Evolutionary conservation across 176 grass and related monocot genomes (phyloP), one percentile per base, ranked within the genome.

Genomic region (Carex scoparia): DNA sequence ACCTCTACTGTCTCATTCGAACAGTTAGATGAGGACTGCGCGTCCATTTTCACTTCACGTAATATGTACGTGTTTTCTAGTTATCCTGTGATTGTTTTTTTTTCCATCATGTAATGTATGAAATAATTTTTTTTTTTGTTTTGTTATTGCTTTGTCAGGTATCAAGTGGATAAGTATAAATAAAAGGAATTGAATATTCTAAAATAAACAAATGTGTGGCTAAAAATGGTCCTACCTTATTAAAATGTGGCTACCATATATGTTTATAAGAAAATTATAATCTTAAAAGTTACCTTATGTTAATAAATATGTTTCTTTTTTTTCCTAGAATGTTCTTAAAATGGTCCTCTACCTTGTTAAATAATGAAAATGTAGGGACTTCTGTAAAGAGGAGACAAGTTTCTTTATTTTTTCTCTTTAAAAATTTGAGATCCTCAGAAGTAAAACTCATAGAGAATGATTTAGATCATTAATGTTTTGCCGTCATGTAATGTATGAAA

Each of bases 1-100:
- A 96, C 97, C 49, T 96, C 97, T 87, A 87, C 91, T 69, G 85
- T 94, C 61, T 57, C 79, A 16, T 92, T 96, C 28, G 80, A 84
- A 48, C 84, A 95, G 67, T 89, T 99, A 4, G 93, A 96, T 53
- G 93, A 91, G 78, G 97, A 91, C 78, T 95, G 85, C 84, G 85
- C 91, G 87, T 96, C 91, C 62, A 92, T 99, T 78, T 96, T 99
- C 87, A 86, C 91, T 96, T 89, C 88, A 60, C 74, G 65, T 88
- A 94, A 99, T 69, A 72, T 94, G 97, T 99, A 99, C 14, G 91
- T 89, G 27, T 65, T 83, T 48, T 68, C 23, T 88, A 40, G 69
- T 85, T 84, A 61, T 2, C 67, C 82, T 76, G 84, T 86, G 38
- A 82, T 70, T 81, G 11, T 90, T 86, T 80, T 19, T 67, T 84